phyloP scores from a whole-genome alignment of 176 grass and related monocot species.

The Ensete ventricosum region DNA sequence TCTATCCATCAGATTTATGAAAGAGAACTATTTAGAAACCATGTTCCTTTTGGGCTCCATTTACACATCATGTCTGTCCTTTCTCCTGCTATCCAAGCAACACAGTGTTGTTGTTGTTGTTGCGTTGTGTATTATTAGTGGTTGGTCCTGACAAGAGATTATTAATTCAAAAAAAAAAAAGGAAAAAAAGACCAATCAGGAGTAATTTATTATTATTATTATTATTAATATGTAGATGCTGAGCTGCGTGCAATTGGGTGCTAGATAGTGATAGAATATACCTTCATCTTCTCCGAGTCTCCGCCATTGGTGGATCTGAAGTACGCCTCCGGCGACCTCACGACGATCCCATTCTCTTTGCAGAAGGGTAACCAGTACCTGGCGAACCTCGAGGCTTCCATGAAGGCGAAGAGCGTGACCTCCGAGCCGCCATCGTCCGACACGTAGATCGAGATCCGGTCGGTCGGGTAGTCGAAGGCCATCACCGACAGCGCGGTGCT shows the following conservation, averaged over 20 bases:
- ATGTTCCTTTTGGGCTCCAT: too few relatives aligned
- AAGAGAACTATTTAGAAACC: too few relatives aligned
- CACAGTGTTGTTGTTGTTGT: too few relatives aligned
- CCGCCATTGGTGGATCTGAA: constrained; percentile 17
- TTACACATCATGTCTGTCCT: too few relatives aligned
- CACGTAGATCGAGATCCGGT: constrained; percentile 34
- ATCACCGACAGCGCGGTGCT: constrained; percentile 32
- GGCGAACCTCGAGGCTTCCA: constrained; percentile 31
- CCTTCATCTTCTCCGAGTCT: constrained; percentile 26
- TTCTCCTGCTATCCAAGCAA: too few relatives aligned
- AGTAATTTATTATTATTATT: neutral
- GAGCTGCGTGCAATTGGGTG: neutral
- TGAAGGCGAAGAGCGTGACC: constrained; percentile 38
- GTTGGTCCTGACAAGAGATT: too few relatives aligned
- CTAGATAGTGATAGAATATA: neutral
- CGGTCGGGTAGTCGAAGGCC: constrained; percentile 33
- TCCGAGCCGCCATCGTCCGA: constrained; percentile 40
- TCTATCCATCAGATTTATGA: too few relatives aligned
- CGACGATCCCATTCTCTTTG: constrained; percentile 26
- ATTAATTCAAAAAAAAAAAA: too few relatives aligned
- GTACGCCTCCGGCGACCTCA: constrained; percentile 33
- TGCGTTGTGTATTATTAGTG: too few relatives aligned
- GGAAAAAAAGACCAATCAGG: neutral
- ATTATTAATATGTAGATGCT: neutral
- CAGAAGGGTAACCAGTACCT: constrained; percentile 45